A percentile compares a stretch with the other conserved stretches of the same genome.
phyloP scores from a whole-genome alignment of 352 stramenopile species.

The Pythium folliculosum region DNA sequence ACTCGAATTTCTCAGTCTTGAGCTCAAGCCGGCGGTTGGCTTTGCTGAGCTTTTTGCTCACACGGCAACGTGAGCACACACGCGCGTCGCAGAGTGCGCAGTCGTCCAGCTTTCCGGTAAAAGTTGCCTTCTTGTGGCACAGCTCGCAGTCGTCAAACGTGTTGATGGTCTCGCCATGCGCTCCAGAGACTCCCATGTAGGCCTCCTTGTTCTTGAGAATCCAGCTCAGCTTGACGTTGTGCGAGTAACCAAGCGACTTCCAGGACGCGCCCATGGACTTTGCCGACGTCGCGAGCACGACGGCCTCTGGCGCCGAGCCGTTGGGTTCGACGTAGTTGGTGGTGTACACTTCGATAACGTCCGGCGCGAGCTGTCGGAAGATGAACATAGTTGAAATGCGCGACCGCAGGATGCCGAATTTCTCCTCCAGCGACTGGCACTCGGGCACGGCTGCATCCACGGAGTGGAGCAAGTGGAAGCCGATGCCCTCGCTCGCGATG shows the following conservation, averaged over 20 bases:
- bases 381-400: conserved; percentile 48
- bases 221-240: conserved; percentile 35
- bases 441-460: conserved; percentile 37
- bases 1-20: conserved; percentile 12
- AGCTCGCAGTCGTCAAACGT: conserved; percentile 16
- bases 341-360: conserved; percentile 50
- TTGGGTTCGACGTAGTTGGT: conserved; percentile 44
- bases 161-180: conserved; percentile 13
- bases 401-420: conserved; percentile 37
- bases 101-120: conserved; percentile 14
- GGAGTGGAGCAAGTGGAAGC: conserved; percentile 48
- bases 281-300: conserved; percentile 38
- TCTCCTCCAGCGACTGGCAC: conserved; percentile 31
- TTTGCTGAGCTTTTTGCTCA: conserved; percentile 14
- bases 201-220: conserved; percentile 36
- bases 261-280: conserved; percentile 40
- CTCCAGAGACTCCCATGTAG: conserved; percentile 6
- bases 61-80: conserved; percentile 21
- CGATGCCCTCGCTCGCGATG: conserved; percentile 26
- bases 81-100: conserved; percentile 18
- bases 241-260: conserved; percentile 28
- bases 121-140: conserved; percentile 15
- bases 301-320: conserved; percentile 42
- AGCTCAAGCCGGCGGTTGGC: conserved; percentile 19
- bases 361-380: conserved; percentile 30